Percentiles rank a stretch among this genome's conserved stretches.
phyloP scores from a whole-genome alignment of 441 rosid species.

The Erodium texanum region DNA sequence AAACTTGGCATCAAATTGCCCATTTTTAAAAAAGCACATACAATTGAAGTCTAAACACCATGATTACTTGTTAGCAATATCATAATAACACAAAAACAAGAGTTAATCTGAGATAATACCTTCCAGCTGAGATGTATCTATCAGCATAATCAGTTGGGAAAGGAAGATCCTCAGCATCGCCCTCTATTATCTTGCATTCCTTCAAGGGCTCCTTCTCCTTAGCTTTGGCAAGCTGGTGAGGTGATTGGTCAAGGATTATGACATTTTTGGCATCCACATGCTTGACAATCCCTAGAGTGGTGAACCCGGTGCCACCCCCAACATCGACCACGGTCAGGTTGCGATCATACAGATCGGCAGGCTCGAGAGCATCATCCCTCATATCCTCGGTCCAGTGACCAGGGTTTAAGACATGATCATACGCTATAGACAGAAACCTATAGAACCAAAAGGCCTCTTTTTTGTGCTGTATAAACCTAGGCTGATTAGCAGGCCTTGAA shows the following conservation, averaged over 20 bases:
- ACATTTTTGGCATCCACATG: conserved; percentile 46
- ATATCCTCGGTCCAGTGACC: conserved; percentile 52
- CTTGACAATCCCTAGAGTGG: conserved; percentile 45
- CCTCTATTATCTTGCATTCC: conserved; percentile 81
- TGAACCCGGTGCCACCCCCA: conserved; percentile 48
- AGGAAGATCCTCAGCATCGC: conserved; percentile 92
- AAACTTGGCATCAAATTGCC: background rate
- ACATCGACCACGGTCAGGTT: conserved; percentile 35
- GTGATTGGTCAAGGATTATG: conserved; percentile 44
- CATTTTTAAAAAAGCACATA: too few species aligned
- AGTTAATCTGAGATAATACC: conserved; percentile 27
- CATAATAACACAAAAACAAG: too few species aligned
- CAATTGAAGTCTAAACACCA: too few species aligned
- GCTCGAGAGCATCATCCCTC: conserved; percentile 39
- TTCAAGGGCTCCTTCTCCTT: conserved; percentile 74
- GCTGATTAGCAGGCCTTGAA: conserved; percentile 40
- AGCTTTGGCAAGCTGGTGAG: conserved; percentile 46
- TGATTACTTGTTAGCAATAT: too few species aligned
- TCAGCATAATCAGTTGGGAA: conserved; percentile 82
- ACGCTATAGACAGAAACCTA: conserved; percentile 39
- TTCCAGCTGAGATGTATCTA: conserved; percentile 90
- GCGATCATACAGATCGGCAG: conserved; percentile 35
- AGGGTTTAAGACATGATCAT: conserved; percentile 43
- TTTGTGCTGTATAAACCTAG: conserved; percentile 44
- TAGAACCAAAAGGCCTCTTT: conserved; percentile 47